Percentiles rank a stretch among this genome's conserved stretches.
Conservation (phyloP, 768 basidiomycete genomes). For the Sporobolomyces phaffii region DNA sequence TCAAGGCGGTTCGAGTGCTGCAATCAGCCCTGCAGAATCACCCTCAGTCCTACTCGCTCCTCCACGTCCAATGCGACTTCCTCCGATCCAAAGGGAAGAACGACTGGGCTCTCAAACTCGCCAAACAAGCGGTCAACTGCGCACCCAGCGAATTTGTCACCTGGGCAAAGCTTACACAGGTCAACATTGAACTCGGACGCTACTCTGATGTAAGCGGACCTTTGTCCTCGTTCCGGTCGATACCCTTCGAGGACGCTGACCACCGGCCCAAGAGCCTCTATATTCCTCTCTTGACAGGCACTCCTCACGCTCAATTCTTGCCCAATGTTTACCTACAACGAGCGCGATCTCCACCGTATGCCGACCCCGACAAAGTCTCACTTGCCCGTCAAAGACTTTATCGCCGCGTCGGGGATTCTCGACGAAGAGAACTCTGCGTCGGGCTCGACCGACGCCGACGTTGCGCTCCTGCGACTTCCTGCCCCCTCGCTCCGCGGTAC, state of each 20-base stretch:
- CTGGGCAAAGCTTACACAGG: conserved; percentile 94
- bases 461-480: conserved; percentile 86
- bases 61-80: conserved; percentile 93
- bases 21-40: conserved; percentile 71
- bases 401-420: conserved; percentile 70
- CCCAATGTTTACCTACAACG: conserved; percentile 99
- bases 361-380: conserved; percentile 74
- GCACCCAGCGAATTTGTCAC: conserved; percentile 98
- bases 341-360: conserved; percentile 81
- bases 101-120: conserved; percentile 86
- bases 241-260: too few species aligned
- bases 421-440: conserved; percentile 63
- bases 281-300: too few species aligned
- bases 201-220: conserved; percentile 59
- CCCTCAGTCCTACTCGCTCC: conserved; percentile 85
- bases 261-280: too few species aligned
- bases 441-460: conserved; percentile 86
- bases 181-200: conserved; percentile 83
- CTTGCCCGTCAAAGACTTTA: conserved; percentile 75
- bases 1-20: conserved; percentile 95
- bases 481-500: conserved; percentile 91
- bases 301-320: conserved; percentile 95
- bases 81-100: conserved; percentile 73
- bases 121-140: conserved; percentile 91
- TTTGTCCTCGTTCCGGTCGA: neutral